phyloP scores from a whole-genome alignment of 345 rosid species.

The Firmiana major region DNA sequence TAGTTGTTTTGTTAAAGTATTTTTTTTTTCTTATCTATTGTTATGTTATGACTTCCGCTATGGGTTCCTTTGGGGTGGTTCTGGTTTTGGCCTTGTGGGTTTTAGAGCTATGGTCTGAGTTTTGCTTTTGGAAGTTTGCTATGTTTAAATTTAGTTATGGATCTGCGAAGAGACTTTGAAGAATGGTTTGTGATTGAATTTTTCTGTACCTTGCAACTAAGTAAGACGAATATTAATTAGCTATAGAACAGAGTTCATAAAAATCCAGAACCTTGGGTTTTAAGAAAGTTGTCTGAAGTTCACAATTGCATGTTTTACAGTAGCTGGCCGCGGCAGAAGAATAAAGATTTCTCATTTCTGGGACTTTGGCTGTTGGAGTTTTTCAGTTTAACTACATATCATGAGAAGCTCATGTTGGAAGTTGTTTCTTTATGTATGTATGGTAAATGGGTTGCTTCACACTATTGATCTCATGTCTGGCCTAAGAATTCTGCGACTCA shows the following conservation, averaged over 20 bases:
- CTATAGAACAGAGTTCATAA: not conserved
- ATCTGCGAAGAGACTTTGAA: slow-evolving; percentile 19
- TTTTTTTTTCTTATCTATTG: not conserved
- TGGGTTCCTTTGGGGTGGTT: slow-evolving; percentile 3
- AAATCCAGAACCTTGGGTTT: slow-evolving; percentile 17
- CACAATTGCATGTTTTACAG: slow-evolving; percentile 9
- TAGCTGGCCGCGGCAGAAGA: slow-evolving; percentile 20
- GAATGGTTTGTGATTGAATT: slow-evolving; percentile 12
- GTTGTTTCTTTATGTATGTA: not conserved
- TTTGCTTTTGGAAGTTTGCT: slow-evolving; percentile 12
- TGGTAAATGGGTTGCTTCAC: not conserved
- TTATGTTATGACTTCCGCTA: not conserved
- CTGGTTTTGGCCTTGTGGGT: not conserved
- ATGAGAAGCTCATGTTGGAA: slow-evolving; percentile 10
- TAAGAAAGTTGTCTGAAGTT: slow-evolving; percentile 19
- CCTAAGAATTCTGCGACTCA: not conserved
- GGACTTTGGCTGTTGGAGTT: slow-evolving; percentile 23
- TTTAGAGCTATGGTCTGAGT: slow-evolving; percentile 15
- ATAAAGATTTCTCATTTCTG: not conserved
- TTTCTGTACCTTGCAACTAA: not conserved
- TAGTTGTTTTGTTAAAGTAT: not conserved
- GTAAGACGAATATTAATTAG: not conserved
- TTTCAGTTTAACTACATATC: slow-evolving; percentile 16
- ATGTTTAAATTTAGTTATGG: slow-evolving; percentile 14
- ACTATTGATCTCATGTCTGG: not conserved